Evolutionary conservation across 164 flowering plant species (phyloP).

Genomic region (Chimonanthus praecox): DNA sequence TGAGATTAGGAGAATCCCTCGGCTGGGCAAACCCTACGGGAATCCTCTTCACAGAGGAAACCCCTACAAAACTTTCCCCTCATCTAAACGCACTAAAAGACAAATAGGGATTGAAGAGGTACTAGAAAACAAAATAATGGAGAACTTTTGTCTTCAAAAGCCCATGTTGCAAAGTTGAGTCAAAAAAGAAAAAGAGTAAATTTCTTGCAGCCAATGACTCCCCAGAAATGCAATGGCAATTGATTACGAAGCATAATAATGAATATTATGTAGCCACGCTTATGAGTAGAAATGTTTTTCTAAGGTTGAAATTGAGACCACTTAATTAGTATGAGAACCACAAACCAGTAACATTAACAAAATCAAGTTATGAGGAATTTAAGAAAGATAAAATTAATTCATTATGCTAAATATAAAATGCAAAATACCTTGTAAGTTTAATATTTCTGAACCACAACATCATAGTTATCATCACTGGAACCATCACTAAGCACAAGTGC

Average conservation of each 20-base stretch:
- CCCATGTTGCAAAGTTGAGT: no score
- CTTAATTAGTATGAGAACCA: background rate
- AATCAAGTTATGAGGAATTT: background rate
- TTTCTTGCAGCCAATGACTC: background rate
- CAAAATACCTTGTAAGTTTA: constrained; percentile 34
- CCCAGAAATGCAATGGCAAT: background rate
- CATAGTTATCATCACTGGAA: constrained; percentile 32
- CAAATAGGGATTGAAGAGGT: no score
- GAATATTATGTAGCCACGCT: background rate
- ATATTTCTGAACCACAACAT: constrained; percentile 45
- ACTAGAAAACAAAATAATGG: no score
- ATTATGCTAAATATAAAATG: background rate
- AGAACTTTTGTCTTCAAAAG: no score
- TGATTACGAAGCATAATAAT: no score
- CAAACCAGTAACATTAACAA: background rate
- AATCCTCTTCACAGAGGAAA: no score
- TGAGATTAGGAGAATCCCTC: no score
- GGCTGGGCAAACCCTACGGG: no score
- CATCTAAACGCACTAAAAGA: no score
- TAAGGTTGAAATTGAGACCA: background rate
- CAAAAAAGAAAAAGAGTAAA: no score
- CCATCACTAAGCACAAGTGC: constrained; percentile 45
- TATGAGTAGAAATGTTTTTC: background rate
- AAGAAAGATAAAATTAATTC: background rate
- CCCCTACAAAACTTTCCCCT: no score